Conservation (phyloP, 345 rosid species). For the Heritiera fomes region DNA sequence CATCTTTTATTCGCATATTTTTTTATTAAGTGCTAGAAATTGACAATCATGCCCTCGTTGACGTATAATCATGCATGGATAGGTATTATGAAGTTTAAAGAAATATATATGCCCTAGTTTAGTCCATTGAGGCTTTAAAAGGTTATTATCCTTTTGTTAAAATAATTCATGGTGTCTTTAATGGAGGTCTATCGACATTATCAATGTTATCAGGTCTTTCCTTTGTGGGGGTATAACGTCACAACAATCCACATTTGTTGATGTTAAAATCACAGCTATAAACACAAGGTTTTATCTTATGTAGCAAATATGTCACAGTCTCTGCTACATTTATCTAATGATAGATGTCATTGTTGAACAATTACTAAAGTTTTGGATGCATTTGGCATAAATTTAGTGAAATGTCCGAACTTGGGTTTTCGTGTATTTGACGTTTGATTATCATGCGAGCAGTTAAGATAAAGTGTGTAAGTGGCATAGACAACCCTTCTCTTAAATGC, state of each 20-base stretch:
- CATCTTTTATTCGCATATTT: too few species aligned
- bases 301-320: background rate
- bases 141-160: background rate
- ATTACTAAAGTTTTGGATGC: background rate
- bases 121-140: background rate
- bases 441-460: background rate
- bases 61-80: conserved; percentile 16
- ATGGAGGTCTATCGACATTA: background rate
- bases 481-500: background rate
- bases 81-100: background rate
- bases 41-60: conserved; percentile 25
- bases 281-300: background rate
- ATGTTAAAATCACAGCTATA: background rate
- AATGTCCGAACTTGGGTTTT: background rate
- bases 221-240: background rate
- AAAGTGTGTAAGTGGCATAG: background rate
- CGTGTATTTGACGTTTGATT: background rate
- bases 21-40: background rate
- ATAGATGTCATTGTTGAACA: conserved; percentile 4
- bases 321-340: background rate
- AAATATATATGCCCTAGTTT: background rate
- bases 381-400: background rate
- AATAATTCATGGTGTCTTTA: background rate
- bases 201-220: background rate
- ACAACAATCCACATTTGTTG: background rate